phyloP scores from a whole-genome alignment of 371 early-diverging fungal genomes.

The Nematocida major region DNA sequence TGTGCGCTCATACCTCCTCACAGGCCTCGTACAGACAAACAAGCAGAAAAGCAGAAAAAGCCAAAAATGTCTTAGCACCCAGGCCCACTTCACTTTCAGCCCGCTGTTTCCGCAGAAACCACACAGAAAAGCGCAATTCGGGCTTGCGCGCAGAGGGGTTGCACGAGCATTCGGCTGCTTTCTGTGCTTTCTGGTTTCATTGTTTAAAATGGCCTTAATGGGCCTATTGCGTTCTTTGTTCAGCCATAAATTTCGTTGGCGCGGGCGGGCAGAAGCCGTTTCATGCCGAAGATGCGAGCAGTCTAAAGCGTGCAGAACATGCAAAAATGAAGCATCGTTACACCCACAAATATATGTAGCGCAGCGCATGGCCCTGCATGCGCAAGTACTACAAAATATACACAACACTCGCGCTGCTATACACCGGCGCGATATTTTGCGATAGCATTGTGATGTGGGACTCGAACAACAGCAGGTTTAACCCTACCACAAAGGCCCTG shows the following conservation, averaged over 20 bases:
- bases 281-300: background rate
- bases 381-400: background rate
- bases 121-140: too few species aligned
- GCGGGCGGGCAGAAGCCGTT: background rate
- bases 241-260: background rate
- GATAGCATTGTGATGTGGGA: background rate
- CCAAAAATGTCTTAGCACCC: too few species aligned
- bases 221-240: too few species aligned
- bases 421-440: background rate
- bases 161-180: background rate
- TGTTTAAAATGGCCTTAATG: too few species aligned
- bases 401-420: background rate
- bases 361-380: background rate
- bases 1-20: too few species aligned
- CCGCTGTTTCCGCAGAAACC: too few species aligned
- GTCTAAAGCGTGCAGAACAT: background rate
- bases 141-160: too few species aligned
- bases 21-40: too few species aligned
- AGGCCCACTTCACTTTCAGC: too few species aligned
- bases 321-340: background rate
- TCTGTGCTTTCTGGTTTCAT: too few species aligned
- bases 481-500: background rate
- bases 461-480: background rate
- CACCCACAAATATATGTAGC: conserved; percentile 7
- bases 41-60: too few species aligned